A percentile compares a stretch with the other conserved stretches of the same genome.
Evolutionary conservation across 495 filamentous ascomycete genomes (phyloP).

Genomic region (Penicillium robsamsonii): DNA sequence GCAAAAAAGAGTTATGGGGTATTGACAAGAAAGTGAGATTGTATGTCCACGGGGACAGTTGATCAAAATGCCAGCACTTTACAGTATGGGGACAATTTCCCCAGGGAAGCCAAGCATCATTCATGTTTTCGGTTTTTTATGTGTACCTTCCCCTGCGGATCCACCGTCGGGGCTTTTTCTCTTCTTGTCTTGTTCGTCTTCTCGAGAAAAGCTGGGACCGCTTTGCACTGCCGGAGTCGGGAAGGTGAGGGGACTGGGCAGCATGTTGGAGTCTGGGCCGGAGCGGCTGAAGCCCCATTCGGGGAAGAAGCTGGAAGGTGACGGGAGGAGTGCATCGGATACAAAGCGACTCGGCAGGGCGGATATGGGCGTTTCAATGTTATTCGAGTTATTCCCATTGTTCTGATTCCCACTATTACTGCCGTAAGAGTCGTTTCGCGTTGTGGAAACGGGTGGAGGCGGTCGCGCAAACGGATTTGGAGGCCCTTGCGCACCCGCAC

Average conservation of each 20-base stretch:
- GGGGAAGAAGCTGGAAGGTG: constrained; percentile 85
- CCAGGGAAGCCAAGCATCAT: not conserved
- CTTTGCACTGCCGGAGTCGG: constrained; percentile 77
- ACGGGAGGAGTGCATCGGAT: constrained; percentile 77
- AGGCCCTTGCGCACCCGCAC: constrained; percentile 87
- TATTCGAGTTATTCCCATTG: constrained; percentile 63
- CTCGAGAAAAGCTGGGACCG: constrained; percentile 67
- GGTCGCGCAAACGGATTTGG: constrained; percentile 95
- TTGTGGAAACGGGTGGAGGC: constrained; percentile 50
- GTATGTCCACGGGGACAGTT: constrained; percentile 18
- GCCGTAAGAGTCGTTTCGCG: constrained; percentile 46
- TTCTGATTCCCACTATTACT: constrained; percentile 64
- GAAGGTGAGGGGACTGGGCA: constrained; percentile 89
- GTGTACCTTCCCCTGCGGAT: constrained; percentile 32
- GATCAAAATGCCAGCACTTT: constrained; percentile 1
- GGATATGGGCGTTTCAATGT: constrained; percentile 96
- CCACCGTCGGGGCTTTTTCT: constrained; percentile 54
- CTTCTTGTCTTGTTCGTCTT: constrained; percentile 53
- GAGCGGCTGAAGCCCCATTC: constrained; percentile 76
- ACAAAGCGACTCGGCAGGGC: constrained; percentile 90
- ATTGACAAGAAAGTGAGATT: constrained; percentile 5
- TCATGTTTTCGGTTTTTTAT: constrained; percentile 51
- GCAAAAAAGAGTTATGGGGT: constrained; percentile 3
- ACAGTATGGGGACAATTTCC: not conserved
- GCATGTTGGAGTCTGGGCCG: constrained; percentile 69